Base-by-base conservation (phyloP, 2,329 filamentous ascomycete species). In the Colletotrichum sansevieriae region DNA sequence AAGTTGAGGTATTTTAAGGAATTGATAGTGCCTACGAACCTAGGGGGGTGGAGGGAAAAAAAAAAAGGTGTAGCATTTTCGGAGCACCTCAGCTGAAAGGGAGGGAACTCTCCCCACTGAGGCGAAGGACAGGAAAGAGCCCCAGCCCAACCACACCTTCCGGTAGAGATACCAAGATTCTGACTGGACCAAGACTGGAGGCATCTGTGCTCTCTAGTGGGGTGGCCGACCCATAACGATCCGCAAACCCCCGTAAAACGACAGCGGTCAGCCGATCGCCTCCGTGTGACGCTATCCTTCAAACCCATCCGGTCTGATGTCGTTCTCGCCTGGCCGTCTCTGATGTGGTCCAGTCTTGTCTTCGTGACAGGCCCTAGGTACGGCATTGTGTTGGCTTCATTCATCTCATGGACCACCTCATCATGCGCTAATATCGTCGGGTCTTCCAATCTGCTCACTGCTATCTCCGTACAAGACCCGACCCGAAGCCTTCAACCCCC, bases 231-330 rank as follows among this genome's bases (percentile, higher is more conserved):
- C 43, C 43, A 10, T 20, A 18, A 46, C 51, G 9, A 39, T 33
- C 54, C 54, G 25, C 39, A 29, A 41, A 18, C 22, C 37, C 54
- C 54, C 54, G 35, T 37, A 43, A 25, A 43, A 57, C 20, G 22
- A 57, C 54, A 57, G 37, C 54, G 54, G 54, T 57, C 54, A 57
- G 54, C 54, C 54, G 54, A 57, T 57, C 54, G 54, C 35, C 35
- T 57, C 7, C 37, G 12, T 29, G 54, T 57, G 54, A 57, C 54
- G 54, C 54, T 57, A 57, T 44, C 54, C 35, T 57, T 18, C 35
- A 41, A 57, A 43, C 35, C 20, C 20, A 18, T 57, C 54, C 37
- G 35, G 54, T 57, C 54, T 57, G 54, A 55, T 55, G n/a, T 55
- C n/a, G 33, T 5, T 39, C 29, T 29, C 29, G 29, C 29, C 29